A percentile compares a stretch with the other conserved stretches of the same genome.
Conservation (phyloP, 208 protist species). For the Crithidia acanthocephali region DNA sequence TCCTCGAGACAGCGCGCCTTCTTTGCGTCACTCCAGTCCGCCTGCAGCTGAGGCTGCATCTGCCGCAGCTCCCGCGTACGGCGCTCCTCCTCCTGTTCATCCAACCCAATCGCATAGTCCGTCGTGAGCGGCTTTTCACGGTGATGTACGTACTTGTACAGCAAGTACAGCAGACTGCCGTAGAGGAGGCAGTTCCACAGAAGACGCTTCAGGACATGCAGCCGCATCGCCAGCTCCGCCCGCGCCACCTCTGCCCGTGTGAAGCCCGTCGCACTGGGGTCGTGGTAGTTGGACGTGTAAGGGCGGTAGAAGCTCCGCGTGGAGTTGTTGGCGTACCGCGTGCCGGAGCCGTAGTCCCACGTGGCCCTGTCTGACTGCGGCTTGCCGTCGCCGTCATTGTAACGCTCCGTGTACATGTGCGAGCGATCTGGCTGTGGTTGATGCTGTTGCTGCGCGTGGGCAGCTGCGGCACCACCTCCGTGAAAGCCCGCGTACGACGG, state of each 20-base stretch:
- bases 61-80: conserved; percentile 10
- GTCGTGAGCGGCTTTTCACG: neutral
- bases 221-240: conserved; percentile 29
- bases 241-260: conserved; percentile 37
- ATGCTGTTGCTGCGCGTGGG: too few species aligned
- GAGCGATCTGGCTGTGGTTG: neutral
- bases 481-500: neutral
- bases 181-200: conserved; percentile 44
- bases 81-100: conserved; percentile 5
- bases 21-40: conserved; percentile 23
- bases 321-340: conserved; percentile 33
- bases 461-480: neutral
- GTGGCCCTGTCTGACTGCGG: neutral
- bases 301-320: conserved; percentile 51
- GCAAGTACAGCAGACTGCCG: conserved; percentile 37
- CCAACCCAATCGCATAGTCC: conserved; percentile 14
- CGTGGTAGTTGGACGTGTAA: conserved; percentile 32
- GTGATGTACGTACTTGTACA: conserved; percentile 21
- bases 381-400: conserved; percentile 5
- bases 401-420: conserved; percentile 26
- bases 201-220: conserved; percentile 15
- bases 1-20: conserved; percentile 25
- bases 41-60: conserved; percentile 13
- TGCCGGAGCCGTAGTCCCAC: conserved; percentile 28
- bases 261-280: conserved; percentile 40